These are phyloP conservation scores for Trichoderma cornu-damae DNA, from an alignment of 2,329 filamentous ascomycete genomes.

Conservation along the genomic window DNA sequence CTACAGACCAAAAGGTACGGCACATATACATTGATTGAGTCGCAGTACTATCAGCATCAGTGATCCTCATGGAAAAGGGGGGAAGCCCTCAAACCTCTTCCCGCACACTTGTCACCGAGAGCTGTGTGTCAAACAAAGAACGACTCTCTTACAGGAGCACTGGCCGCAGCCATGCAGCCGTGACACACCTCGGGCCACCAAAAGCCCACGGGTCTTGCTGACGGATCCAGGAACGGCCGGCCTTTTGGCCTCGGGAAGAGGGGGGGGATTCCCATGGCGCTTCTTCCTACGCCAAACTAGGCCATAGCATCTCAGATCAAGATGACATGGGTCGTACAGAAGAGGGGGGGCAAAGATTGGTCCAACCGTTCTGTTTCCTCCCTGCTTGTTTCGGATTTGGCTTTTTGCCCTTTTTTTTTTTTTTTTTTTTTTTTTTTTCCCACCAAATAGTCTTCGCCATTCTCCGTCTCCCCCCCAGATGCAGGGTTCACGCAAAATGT, in stretches of 20 bases:
- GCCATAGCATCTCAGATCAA: neutral
- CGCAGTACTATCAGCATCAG: neutral
- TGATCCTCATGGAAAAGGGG: neutral
- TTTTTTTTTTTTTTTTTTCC: neutral
- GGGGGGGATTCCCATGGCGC: neutral
- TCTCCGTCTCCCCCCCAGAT: neutral
- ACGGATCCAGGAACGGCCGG: conserved; percentile 1
- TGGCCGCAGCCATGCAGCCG: neutral
- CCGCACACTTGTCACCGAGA: neutral
- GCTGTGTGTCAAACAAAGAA: neutral
- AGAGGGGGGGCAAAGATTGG: conserved; percentile 4
- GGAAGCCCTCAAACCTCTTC: neutral
- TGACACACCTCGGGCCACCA: neutral
- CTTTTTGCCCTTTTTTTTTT: neutral
- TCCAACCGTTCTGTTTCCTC: neutral
- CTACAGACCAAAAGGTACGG: neutral
- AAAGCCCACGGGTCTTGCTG: conserved; percentile 1
- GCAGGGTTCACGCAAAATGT: neutral
- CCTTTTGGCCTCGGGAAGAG: neutral
- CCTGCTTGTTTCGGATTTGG: conserved; percentile 7
- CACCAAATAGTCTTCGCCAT: conserved; percentile 1
- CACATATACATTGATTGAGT: neutral
- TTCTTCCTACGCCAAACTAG: neutral
- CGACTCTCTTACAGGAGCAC: neutral
- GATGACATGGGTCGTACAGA: neutral